A percentile compares a stretch with the other conserved stretches of the same genome.
Evolutionary conservation across 2,329 filamentous ascomycete genomes (phyloP).

Genomic region (Arthrinium phaeospermum): DNA sequence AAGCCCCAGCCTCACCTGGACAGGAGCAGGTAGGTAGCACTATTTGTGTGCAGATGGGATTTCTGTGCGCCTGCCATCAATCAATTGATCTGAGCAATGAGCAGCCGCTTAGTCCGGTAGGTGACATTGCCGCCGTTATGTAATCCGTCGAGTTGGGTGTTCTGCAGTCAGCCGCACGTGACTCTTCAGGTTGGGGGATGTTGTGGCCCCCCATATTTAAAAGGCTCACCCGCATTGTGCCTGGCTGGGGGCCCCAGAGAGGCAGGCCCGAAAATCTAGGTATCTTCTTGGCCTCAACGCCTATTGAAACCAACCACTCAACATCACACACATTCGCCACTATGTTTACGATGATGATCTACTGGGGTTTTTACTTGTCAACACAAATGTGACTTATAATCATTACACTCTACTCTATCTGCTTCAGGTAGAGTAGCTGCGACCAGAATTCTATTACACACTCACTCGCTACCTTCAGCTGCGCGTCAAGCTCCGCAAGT

Average conservation of each 20-base stretch:
- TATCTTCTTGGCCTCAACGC: background rate
- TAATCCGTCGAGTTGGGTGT: background rate
- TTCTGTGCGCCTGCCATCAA: constrained; percentile 10
- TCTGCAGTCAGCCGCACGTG: background rate
- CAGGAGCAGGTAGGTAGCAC: background rate
- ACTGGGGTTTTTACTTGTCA: background rate
- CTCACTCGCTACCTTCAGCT: background rate
- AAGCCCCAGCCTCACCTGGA: constrained; percentile 13
- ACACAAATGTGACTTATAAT: background rate
- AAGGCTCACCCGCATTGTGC: constrained; percentile 14
- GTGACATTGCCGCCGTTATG: background rate
- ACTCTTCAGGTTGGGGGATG: background rate
- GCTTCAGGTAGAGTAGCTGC: background rate
- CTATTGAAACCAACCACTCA: background rate
- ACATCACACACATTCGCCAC: background rate
- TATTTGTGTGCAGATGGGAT: constrained; percentile 3
- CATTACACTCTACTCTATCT: background rate
- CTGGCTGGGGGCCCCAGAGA: constrained; percentile 11
- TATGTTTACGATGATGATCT: background rate
- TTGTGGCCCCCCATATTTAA: constrained; percentile 1
- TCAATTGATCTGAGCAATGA: constrained; percentile 6
- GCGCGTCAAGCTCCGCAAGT: background rate
- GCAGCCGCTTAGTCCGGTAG: constrained; percentile 9
- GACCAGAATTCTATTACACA: background rate
- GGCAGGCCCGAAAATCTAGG: background rate